These are phyloP conservation scores for Prunus campanulata DNA, from an alignment of 306 rosid genomes.

Conservation along the genomic window DNA sequence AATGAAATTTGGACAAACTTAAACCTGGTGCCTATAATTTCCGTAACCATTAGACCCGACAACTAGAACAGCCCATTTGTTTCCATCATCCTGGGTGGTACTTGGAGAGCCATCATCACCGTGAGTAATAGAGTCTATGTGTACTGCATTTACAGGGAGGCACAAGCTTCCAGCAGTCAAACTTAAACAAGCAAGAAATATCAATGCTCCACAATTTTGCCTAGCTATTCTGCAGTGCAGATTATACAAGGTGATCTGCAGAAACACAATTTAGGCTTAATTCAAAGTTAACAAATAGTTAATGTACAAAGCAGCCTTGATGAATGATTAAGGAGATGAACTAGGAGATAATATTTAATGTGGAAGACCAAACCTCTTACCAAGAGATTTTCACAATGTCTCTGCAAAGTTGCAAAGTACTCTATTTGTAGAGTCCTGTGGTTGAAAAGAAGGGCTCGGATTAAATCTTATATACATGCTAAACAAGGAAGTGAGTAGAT, in stretches of 20 bases:
- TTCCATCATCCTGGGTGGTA: slow-evolving; percentile 12
- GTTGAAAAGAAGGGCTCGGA: slow-evolving; percentile 9
- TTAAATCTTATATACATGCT: neutral
- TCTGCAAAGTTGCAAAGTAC: neutral
- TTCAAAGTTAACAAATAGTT: too few species aligned
- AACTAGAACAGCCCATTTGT: slow-evolving; percentile 47
- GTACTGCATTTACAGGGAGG: neutral
- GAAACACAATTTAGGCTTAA: neutral
- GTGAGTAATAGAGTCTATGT: neutral
- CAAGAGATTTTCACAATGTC: neutral
- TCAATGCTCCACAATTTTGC: neutral
- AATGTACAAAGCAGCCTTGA: neutral
- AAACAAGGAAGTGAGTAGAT: neutral
- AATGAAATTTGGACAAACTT: neutral
- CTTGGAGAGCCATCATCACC: neutral
- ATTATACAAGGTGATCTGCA: neutral
- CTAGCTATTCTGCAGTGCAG: neutral
- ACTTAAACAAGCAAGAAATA: neutral
- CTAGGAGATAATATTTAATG: neutral
- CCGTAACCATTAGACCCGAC: slow-evolving; percentile 39
- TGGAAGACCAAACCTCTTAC: neutral
- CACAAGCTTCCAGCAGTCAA: neutral
- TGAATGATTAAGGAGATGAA: neutral
- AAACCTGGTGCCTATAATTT: slow-evolving; percentile 51
- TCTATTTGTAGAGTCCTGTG: neutral